Base-by-base conservation (phyloP, 2,329 filamentous ascomycete species). In the Fusarium redolens region DNA sequence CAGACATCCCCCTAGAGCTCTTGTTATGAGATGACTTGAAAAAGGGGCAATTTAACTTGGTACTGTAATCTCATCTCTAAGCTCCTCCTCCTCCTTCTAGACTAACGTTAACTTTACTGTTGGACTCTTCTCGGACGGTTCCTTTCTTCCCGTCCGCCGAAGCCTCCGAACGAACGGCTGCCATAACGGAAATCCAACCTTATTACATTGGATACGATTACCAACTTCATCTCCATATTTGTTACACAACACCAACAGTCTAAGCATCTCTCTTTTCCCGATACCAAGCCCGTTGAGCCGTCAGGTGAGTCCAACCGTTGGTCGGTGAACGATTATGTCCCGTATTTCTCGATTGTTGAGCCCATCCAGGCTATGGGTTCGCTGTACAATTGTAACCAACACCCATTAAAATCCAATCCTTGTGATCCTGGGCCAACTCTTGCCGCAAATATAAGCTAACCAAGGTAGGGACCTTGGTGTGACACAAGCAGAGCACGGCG, bases 401-500 rank as follows among this genome's bases (percentile, higher is more conserved):
- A n/a, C 56, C 50, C 44, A 38, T 50, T 61, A 54, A 30, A 35
- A 47, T 60, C 33, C 48, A 35, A 40, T 57, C 28, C 45, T 64
- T 51, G 59, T 51, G 30, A 65, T 52, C 59, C 51, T 62, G 47
- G 43, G 48, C 35, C 61, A 66, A 55, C 25, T 47, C 51, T 69
- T 59, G 71, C 65, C 65, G 63, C 67, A 68, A 58, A 56, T 62
- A 69, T 61, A 61, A 54, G 43, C 41, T 59, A 68, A 48, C 17
- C 41, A 61, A 50, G n/a, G 43, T 43, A 58, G 37, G 44, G 45
- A 55, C 31, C 31, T 55, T 47, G 67, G 68, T 73, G 75, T 63
- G 54, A 76, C 77, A 74, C 75, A 78, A 79, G 73, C 73, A 73
- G 59, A 74, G 60, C 71, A 68, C 66, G 48, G 56, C 58, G 69